These are phyloP conservation scores for Centaurea solstitialis DNA, from an alignment of 129 eudicot species.

Conservation along the genomic window DNA sequence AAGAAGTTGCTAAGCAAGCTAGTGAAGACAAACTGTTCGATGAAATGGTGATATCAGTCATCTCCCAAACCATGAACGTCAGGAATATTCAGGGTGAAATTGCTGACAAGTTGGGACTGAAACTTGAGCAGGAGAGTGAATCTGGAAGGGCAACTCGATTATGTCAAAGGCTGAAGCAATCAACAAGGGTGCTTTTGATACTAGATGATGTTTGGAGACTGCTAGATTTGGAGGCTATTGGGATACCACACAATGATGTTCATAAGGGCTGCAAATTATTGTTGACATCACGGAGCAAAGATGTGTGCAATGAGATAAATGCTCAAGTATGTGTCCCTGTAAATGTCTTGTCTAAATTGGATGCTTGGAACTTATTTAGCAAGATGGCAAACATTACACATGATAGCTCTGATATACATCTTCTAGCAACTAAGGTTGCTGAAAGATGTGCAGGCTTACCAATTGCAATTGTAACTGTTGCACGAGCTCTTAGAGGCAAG, in stretches of 20 bases:
- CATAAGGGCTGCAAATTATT: neutral
- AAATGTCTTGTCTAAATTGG: neutral
- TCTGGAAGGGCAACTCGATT: neutral
- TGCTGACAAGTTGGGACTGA: neutral
- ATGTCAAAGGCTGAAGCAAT: neutral
- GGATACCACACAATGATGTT: constrained; percentile 12
- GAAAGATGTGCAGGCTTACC: constrained; percentile 4
- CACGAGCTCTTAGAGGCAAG: neutral
- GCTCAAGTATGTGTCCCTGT: neutral
- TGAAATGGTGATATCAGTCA: neutral
- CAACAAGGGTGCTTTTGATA: neutral
- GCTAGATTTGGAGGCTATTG: neutral
- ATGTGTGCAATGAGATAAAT: neutral
- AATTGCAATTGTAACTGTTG: constrained; percentile 4
- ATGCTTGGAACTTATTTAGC: neutral
- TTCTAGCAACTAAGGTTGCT: neutral
- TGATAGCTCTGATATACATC: neutral
- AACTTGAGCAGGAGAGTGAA: neutral
- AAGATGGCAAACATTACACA: neutral
- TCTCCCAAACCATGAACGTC: neutral
- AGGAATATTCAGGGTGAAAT: neutral
- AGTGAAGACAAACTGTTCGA: neutral
- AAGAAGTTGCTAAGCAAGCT: neutral
- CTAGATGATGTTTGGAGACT: constrained; percentile 15
- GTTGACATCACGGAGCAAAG: neutral